These are phyloP conservation scores for Globisporangium paroecandrum DNA, from an alignment of 352 stramenopile genomes.

Conservation along the genomic window DNA sequence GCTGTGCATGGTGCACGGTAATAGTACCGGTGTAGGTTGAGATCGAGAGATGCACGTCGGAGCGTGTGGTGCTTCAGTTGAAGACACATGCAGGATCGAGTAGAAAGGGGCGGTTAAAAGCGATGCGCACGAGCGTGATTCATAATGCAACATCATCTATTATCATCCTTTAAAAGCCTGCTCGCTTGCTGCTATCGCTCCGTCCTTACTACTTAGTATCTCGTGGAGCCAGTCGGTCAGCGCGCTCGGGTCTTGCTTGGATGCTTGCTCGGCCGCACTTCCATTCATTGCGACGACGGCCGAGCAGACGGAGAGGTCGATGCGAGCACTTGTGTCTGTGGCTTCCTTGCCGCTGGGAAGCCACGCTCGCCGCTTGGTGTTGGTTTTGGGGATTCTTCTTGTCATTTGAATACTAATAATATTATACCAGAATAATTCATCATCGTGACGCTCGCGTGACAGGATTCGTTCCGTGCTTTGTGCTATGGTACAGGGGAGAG, in stretches of 20 bases:
- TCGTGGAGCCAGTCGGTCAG: background rate
- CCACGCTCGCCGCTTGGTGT: background rate
- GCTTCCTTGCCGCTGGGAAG: conserved; percentile 1
- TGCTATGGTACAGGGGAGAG: conserved; percentile 1
- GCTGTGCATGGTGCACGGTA: background rate
- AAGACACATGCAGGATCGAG: background rate
- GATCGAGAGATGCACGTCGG: background rate
- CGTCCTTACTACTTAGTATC: background rate
- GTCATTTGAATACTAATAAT: conserved; percentile 15
- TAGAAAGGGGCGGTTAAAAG: too few species aligned
- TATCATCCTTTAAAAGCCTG: background rate
- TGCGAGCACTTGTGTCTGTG: background rate
- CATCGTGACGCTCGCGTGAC: background rate
- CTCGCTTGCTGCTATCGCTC: background rate
- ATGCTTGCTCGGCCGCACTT: background rate
- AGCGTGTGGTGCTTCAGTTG: background rate
- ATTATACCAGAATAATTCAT: conserved; percentile 13
- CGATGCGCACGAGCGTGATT: background rate
- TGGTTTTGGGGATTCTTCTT: background rate
- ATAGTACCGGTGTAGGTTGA: background rate
- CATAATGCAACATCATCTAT: background rate
- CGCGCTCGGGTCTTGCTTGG: background rate
- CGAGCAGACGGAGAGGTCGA: background rate
- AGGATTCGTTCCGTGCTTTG: background rate
- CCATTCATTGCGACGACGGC: background rate